Evolutionary conservation across 257 asterid genomes (phyloP), one percentile per base, ranked within the genome.

Genomic region (Nemophila menziesii): DNA sequence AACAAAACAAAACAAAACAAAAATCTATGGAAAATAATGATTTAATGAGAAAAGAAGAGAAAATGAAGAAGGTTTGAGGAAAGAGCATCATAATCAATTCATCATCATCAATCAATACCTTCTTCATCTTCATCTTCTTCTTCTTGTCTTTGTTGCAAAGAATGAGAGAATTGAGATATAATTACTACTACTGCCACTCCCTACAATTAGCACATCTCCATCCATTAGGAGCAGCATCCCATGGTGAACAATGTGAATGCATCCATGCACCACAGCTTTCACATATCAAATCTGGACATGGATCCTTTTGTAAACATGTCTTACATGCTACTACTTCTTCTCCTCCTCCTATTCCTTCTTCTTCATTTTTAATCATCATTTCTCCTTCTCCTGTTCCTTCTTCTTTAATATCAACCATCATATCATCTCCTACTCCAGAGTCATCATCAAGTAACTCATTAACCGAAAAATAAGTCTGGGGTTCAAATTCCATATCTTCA

Each of bases 381-480:
- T 56, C 74, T 71, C 50, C 44, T 34, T 41, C 55, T 20, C 55
- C 74, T 3, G 44, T 40, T 18, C 34, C 66, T n/a, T n/a, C n/a
- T n/a, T n/a, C n/a, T n/a, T n/a, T n/a, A n/a, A n/a, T n/a, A 58
- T 61, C 49, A 46, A 55, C 73, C 0, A 62, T 45, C 27, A 64
- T 51, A 19, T 45, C 74, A 22, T 29, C 57, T 19, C 46, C 72
- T 49, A 56, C 48, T 22, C 42, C 39, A 33, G 64, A 44, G 41
- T 51, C 73, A 49, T 60, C 64, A 22, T 61, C 83, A 53, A 71
- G 85, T 62, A 86, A 46, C 65, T 81, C 96, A 12, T 78, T 64
- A 64, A 78, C 75, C 44, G 92, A 86, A 67, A 86, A 85, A 56
- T 75, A 85, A n/a, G 93, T 86, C 75, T 86, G 93, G 34, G 96